Conservation (phyloP, 116 monocot genomes). For the Cymodocea nodosa region DNA sequence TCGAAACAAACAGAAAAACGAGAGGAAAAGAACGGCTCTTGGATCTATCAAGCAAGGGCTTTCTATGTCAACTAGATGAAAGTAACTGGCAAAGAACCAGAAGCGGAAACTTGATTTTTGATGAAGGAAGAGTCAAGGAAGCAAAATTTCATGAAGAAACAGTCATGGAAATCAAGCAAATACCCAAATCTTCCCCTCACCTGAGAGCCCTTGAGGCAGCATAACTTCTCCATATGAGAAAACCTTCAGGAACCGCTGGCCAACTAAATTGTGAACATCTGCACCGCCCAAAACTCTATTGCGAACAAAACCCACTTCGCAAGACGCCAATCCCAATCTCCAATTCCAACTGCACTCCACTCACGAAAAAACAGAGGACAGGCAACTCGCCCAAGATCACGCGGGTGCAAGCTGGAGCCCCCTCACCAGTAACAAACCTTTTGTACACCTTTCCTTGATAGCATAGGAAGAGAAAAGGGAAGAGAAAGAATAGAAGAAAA, state of each 20-base stretch:
- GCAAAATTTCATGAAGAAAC: background rate
- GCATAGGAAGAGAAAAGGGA: too few species aligned
- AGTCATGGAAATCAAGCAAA: background rate
- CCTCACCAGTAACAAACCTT: background rate
- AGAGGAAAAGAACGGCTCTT: too few species aligned
- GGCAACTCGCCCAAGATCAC: background rate
- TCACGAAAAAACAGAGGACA: background rate
- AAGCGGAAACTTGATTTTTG: background rate
- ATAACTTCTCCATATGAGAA: constrained; percentile 2
- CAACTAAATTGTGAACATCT: constrained; percentile 2
- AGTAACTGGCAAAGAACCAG: background rate
- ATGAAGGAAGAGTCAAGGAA: too few species aligned
- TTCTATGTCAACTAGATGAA: background rate
- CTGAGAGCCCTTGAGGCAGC: constrained; percentile 5
- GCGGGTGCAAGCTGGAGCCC: background rate
- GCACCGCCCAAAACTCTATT: background rate
- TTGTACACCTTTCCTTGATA: background rate
- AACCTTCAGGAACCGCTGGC: background rate
- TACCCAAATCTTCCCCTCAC: background rate
- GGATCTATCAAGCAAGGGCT: constrained; percentile 1
- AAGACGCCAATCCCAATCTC: background rate
- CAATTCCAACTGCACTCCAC: background rate
- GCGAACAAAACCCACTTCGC: background rate
- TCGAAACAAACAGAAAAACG: too few species aligned
- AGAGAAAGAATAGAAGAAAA: too few species aligned